These are phyloP conservation scores for Pseudogymnoascus sp. DNA, from an alignment of 2,329 filamentous ascomycete genomes.

Conservation along the genomic window DNA sequence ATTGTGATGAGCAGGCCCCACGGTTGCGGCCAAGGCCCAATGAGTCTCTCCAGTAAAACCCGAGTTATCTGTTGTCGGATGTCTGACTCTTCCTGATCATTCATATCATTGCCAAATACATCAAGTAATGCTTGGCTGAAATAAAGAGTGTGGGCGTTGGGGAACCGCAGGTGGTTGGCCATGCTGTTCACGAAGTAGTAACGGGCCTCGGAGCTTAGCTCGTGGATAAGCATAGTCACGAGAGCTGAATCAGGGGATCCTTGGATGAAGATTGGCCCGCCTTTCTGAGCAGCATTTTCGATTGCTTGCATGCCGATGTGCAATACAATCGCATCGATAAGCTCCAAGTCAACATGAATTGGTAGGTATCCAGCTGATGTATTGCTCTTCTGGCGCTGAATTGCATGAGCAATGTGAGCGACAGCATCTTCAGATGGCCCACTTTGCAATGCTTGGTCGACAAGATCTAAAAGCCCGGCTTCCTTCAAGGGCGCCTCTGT, in stretches of 20 bases:
- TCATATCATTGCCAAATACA: conserved; percentile 70
- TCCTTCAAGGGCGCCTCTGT: conserved; percentile 45
- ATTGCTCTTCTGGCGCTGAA: conserved; percentile 52
- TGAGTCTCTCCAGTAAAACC: conserved; percentile 77
- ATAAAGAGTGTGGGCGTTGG: conserved; percentile 84
- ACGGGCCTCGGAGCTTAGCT: conserved; percentile 67
- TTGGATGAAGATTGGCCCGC: conserved; percentile 56
- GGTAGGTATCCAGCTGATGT: conserved; percentile 61
- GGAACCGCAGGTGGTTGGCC: conserved; percentile 84
- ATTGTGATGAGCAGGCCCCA: conserved; percentile 90
- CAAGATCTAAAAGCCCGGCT: conserved; percentile 50
- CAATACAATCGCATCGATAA: conserved; percentile 77
- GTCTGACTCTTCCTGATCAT: conserved; percentile 67
- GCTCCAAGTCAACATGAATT: conserved; percentile 59
- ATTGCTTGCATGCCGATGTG: conserved; percentile 73
- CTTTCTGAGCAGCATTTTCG: conserved; percentile 48
- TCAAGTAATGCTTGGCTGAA: conserved; percentile 82
- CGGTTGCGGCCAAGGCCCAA: conserved; percentile 86
- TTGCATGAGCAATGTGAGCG: conserved; percentile 67
- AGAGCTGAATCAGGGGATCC: conserved; percentile 62
- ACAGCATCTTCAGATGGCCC: conserved; percentile 66
- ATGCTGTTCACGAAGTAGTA: conserved; percentile 82
- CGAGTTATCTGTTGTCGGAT: conserved; percentile 88
- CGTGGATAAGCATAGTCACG: conserved; percentile 69
- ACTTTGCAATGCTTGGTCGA: conserved; percentile 51